A percentile compares a stretch with the other conserved stretches of the same genome.
These are phyloP conservation scores for Penicillium cataractarum DNA, from an alignment of 495 filamentous ascomycete genomes.

Conservation along the genomic window DNA sequence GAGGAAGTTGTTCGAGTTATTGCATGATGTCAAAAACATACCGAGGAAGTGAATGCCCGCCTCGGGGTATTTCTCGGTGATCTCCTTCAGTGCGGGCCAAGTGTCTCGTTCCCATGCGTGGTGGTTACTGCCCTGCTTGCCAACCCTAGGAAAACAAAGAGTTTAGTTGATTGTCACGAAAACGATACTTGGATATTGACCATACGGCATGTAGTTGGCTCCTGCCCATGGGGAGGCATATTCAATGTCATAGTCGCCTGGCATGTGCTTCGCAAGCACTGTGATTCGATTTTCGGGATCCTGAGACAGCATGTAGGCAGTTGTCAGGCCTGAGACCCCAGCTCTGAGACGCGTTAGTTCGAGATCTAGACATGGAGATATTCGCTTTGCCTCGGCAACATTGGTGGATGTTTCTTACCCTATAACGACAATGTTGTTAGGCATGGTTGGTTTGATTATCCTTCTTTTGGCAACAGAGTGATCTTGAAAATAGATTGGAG, in stretches of 20 bases:
- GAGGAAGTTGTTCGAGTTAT: background rate
- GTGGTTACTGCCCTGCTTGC: constrained; percentile 52
- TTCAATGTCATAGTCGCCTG: constrained; percentile 96
- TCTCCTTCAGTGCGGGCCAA: constrained; percentile 65
- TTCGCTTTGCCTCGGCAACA: background rate
- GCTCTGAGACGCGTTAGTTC: constrained; percentile 59
- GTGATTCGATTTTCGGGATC: constrained; percentile 72
- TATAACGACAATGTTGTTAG: constrained; percentile 64
- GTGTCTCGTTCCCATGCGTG: constrained; percentile 66
- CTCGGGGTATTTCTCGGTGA: constrained; percentile 76
- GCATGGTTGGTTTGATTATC: constrained; percentile 28
- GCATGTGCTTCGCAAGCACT: constrained; percentile 94
- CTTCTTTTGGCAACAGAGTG: background rate
- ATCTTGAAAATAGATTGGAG: background rate
- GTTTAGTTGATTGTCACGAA: background rate
- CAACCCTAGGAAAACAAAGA: constrained; percentile 48
- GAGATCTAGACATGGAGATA: background rate
- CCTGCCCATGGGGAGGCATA: constrained; percentile 96
- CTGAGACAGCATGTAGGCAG: constrained; percentile 78
- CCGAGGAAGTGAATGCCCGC: constrained; percentile 89
- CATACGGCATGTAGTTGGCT: constrained; percentile 87
- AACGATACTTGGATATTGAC: background rate
- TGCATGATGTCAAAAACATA: constrained; percentile 31
- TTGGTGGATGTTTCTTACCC: constrained; percentile 51
- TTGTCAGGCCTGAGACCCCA: constrained; percentile 91